Evolutionary conservation across 129 eudicot species (phyloP), one percentile per base, ranked within the genome.

Genomic region (Erigeron canadensis): DNA sequence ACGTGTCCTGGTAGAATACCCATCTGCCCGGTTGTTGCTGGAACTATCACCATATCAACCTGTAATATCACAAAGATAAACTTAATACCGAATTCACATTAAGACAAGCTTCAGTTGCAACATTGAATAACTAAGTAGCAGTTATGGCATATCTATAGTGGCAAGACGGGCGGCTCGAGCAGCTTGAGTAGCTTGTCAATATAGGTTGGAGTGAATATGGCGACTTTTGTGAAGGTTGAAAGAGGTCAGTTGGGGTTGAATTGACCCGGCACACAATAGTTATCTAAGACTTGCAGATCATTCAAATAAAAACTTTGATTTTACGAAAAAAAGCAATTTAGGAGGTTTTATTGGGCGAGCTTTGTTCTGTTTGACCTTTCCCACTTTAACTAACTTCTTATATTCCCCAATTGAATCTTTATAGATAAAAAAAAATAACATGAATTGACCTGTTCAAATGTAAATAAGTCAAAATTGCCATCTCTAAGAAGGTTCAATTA

Each of bases 1-100:
- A 87, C 86, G 18, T 90, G 91, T 17, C 97, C 95, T 38, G 97
- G 95, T 73, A 90, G 87, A 43, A 90, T 79, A 79, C 97, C 91
- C 95, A 90, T 87, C 74, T 85, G 89, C 57, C 97, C 97, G 8
- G 89, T 85, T 66, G 91, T 82, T 42, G 95, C 91, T 12, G 97
- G 97, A 10, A 87, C 81, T 59, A 81, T 85, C 69, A 87, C 90
- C 95, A 90, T 87, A 64, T 90, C 96, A 22, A 91, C 97, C 97
- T 91, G 84, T 54, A 46, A 62, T 37, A 19, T 63, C 44, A 7
- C 28, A 44, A 19, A 22, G 53, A 69, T 7, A 50, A 21, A 65
- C 11, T 10, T 6, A 16, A 55, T 4, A 37, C 13, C 6, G 22
- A 45, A 4, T 19, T 56, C 9, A 50, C 16, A 8, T 7, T 17